Percentiles rank a stretch among this genome's conserved stretches.
Evolutionary conservation across 345 rosid genomes (phyloP).

Genomic region (Aegle marmelos): DNA sequence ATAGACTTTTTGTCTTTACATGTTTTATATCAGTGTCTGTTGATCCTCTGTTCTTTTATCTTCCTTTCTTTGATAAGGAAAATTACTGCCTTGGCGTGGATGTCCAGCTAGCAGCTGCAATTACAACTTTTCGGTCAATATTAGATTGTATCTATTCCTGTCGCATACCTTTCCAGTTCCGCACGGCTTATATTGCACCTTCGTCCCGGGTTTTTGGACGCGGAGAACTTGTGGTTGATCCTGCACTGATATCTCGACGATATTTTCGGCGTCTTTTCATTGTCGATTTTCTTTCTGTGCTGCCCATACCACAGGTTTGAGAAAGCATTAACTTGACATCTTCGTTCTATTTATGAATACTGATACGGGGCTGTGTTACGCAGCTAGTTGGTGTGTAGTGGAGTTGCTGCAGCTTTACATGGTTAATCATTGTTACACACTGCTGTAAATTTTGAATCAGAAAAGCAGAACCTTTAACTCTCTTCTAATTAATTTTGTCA

Average conservation of each 20-base stretch:
- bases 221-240: conserved; percentile 90
- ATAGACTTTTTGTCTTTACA: conserved; percentile 66
- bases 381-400: not conserved
- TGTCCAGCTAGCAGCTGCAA: conserved; percentile 50
- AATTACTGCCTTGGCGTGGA: conserved; percentile 62
- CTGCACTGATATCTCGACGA: conserved; percentile 59
- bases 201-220: conserved; percentile 93
- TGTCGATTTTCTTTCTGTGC: conserved; percentile 68
- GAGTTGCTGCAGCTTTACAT: not conserved
- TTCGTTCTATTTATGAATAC: not conserved
- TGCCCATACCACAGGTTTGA: conserved; percentile 82
- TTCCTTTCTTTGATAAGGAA: conserved; percentile 56
- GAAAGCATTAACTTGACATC: not conserved
- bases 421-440: not conserved
- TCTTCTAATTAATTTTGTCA: not conserved
- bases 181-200: conserved; percentile 82
- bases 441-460: not conserved
- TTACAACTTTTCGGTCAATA: conserved; percentile 51
- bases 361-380: not conserved
- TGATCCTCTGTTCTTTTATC: conserved; percentile 81
- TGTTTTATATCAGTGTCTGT: conserved; percentile 74
- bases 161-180: conserved; percentile 75
- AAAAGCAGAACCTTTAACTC: not conserved
- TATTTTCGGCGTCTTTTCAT: conserved; percentile 66
- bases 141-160: conserved; percentile 61